Evolutionary conservation across 2,329 filamentous ascomycete species (phyloP).

Genomic region (Pseudogymnoascus sp.): DNA sequence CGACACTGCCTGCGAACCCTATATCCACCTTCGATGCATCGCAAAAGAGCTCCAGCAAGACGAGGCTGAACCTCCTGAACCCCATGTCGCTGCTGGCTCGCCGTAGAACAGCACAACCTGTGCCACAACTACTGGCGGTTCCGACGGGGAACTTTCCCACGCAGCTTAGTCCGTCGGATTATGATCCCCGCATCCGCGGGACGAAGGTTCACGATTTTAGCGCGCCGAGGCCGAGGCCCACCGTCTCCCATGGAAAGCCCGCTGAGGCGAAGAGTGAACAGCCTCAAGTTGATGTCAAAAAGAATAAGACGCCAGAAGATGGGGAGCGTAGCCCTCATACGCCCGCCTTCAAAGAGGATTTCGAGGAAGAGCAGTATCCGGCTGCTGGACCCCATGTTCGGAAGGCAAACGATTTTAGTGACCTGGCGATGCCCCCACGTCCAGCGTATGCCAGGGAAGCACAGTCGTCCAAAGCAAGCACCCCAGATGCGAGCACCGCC

Average conservation of each 20-base stretch:
- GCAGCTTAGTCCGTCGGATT: constrained; percentile 27
- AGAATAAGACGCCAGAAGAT: constrained; percentile 11
- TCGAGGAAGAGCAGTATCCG: constrained; percentile 41
- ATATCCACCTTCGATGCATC: constrained; percentile 21
- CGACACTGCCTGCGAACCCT: not conserved
- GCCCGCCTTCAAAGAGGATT: constrained; percentile 48
- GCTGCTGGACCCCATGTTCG: constrained; percentile 29
- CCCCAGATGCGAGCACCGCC: not conserved
- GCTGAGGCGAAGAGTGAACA: not conserved
- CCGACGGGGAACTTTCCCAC: constrained; percentile 26
- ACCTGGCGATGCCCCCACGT: constrained; percentile 23
- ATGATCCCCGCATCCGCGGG: constrained; percentile 58
- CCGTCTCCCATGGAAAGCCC: constrained; percentile 26
- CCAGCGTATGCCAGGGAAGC: constrained; percentile 23
- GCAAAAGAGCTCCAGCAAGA: constrained; percentile 23
- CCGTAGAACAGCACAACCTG: constrained; percentile 27
- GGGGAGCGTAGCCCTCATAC: constrained; percentile 33
- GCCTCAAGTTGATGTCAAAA: not conserved
- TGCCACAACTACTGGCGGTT: constrained; percentile 23
- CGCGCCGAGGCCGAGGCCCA: constrained; percentile 45
- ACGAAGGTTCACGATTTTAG: constrained; percentile 61
- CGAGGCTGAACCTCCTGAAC: constrained; percentile 31
- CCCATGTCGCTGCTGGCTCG: constrained; percentile 32
- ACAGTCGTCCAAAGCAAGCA: constrained; percentile 18
- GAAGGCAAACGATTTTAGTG: constrained; percentile 27